These are phyloP conservation scores for Yamadazyma dushanensis DNA, from an alignment of 1,139 yeast species.

Conservation along the genomic window DNA sequence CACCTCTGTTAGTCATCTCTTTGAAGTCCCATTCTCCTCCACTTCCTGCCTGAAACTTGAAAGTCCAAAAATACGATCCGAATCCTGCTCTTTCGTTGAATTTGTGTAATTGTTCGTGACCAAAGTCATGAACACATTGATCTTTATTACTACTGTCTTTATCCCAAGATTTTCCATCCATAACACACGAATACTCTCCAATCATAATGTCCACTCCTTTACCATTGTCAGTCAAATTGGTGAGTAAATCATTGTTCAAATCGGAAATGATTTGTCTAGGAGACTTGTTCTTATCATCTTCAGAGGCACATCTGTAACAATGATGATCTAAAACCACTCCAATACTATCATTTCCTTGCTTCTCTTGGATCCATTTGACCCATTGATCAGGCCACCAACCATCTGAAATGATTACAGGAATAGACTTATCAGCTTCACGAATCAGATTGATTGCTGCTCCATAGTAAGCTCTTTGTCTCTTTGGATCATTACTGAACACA, in stretches of 20 bases:
- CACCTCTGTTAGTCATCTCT: constrained; percentile 72
- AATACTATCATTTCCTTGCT: constrained; percentile 36
- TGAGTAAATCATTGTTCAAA: constrained; percentile 52
- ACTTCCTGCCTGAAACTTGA: constrained; percentile 79
- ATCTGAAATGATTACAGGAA: constrained; percentile 84
- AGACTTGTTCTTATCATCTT: constrained; percentile 62
- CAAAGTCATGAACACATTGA: constrained; percentile 37
- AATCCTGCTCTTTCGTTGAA: constrained; percentile 55
- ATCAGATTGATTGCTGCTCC: constrained; percentile 64
- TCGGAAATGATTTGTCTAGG: constrained; percentile 66
- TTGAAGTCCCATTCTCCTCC: constrained; percentile 97
- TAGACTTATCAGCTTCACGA: constrained; percentile 49
- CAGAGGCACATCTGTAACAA: constrained; percentile 82
- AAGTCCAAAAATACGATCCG: constrained; percentile 91
- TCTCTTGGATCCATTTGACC: constrained; percentile 62
- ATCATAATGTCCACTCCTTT: constrained; percentile 68
- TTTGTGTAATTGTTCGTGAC: constrained; percentile 40
- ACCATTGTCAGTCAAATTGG: constrained; percentile 47
- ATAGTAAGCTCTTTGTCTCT: constrained; percentile 62
- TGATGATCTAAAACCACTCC: constrained; percentile 84
- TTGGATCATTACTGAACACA: constrained; percentile 53
- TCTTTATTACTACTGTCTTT: constrained; percentile 40
- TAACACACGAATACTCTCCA: constrained; percentile 90
- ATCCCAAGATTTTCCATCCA: constrained; percentile 76
- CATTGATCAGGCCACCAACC: constrained; percentile 92